A percentile compares a stretch with the other conserved stretches of the same genome.
These are phyloP conservation scores for Sugiyamaella floridensis DNA, from an alignment of 805 yeast species.

Conservation along the genomic window DNA sequence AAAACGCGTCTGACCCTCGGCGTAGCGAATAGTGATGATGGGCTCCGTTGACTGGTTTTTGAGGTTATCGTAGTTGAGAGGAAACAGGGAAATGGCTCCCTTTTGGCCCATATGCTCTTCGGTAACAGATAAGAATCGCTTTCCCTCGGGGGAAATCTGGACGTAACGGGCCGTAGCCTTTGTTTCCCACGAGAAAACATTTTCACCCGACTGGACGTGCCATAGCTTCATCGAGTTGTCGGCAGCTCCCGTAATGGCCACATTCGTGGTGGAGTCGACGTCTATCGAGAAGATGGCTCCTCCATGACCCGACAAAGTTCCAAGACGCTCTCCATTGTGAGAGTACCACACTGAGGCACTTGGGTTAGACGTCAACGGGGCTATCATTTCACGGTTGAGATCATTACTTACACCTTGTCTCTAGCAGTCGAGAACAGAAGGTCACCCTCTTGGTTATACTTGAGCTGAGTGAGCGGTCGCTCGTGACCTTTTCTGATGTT, in stretches of 20 bases:
- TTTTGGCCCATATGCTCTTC: slow-evolving; percentile 88
- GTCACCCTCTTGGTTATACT: slow-evolving; percentile 93
- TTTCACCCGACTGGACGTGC: slow-evolving; percentile 73
- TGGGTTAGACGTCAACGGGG: neutral
- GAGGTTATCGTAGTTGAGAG: slow-evolving; percentile 46
- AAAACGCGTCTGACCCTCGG: slow-evolving; percentile 35
- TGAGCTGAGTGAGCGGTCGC: slow-evolving; percentile 95
- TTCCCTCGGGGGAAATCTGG: slow-evolving; percentile 70
- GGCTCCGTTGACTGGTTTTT: slow-evolving; percentile 46
- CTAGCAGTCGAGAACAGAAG: slow-evolving; percentile 85
- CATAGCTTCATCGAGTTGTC: slow-evolving; percentile 81
- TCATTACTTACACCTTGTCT: slow-evolving; percentile 50
- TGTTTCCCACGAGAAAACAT: slow-evolving; percentile 62
- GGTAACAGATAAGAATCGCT: slow-evolving; percentile 63
- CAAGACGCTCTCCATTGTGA: slow-evolving; percentile 92
- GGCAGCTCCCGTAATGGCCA: slow-evolving; percentile 83
- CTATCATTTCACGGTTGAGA: neutral
- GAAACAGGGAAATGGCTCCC: slow-evolving; percentile 68
- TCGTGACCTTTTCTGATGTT: slow-evolving; percentile 66
- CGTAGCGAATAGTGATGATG: slow-evolving; percentile 50
- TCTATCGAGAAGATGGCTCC: slow-evolving; percentile 97
- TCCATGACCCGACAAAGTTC: slow-evolving; percentile 80
- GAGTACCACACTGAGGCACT: slow-evolving; percentile 86
- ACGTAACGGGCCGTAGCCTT: slow-evolving; percentile 89
- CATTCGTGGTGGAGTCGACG: slow-evolving; percentile 60